These are phyloP conservation scores for Trichoderma pleuroti DNA, from an alignment of 2,329 filamentous ascomycete genomes.

Conservation along the genomic window DNA sequence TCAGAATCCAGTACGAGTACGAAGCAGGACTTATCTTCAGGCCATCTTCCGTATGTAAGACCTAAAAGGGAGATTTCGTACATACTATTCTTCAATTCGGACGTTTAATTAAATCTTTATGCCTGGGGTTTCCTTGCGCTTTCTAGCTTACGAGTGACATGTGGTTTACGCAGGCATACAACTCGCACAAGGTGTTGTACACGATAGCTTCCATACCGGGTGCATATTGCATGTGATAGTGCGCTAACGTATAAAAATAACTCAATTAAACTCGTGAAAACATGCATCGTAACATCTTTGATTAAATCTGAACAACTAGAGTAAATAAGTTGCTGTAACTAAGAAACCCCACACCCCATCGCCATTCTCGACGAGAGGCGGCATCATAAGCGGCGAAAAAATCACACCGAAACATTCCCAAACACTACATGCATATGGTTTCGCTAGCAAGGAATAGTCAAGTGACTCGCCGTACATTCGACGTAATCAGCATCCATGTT, in stretches of 20 bases:
- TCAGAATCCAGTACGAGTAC: not conserved
- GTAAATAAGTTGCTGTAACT: not conserved
- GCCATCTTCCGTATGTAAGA: not conserved
- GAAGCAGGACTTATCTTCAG: not conserved
- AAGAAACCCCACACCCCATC: not conserved
- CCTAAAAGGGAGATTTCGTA: not conserved
- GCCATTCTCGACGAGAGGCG: not conserved
- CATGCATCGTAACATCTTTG: not conserved
- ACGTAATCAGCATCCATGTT: not conserved
- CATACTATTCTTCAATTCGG: not conserved
- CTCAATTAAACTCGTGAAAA: not conserved
- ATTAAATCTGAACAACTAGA: not conserved
- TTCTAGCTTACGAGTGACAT: not conserved
- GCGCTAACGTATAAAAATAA: not conserved
- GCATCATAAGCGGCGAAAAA: not conserved
- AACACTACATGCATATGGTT: not conserved
- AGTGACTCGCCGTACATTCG: not conserved
- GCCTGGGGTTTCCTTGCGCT: not conserved
- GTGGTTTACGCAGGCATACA: not conserved
- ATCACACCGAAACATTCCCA: not conserved
- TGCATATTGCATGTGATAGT: not conserved
- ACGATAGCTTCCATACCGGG: not conserved
- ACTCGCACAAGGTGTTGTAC: not conserved
- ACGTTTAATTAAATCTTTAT: not conserved
- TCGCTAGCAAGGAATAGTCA: not conserved